These are phyloP conservation scores for Suillus subalutaceus DNA, from an alignment of 768 basidiomycete genomes.

Conservation along the genomic window DNA sequence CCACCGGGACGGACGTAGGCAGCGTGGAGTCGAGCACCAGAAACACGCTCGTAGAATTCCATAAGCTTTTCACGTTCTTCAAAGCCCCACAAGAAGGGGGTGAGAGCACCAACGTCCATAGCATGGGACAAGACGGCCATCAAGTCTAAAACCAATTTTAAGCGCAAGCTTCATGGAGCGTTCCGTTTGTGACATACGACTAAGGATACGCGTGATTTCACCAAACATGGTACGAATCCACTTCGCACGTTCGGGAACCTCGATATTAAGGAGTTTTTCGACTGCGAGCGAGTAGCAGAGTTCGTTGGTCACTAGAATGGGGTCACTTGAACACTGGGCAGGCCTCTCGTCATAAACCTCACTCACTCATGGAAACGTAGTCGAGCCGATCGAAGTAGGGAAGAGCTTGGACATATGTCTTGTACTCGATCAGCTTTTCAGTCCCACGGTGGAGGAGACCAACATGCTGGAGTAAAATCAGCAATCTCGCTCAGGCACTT, in stretches of 20 bases:
- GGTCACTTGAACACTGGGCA: constrained; percentile 5
- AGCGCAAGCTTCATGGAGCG: background rate
- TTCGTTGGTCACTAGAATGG: constrained; percentile 92
- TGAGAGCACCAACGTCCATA: constrained; percentile 97
- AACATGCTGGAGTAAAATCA: constrained; percentile 64
- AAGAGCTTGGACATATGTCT: constrained; percentile 95
- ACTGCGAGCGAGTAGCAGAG: constrained; percentile 96
- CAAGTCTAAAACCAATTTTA: constrained; percentile 55
- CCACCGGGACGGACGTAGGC: constrained; percentile 99
- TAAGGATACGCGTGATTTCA: constrained; percentile 94
- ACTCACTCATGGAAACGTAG: constrained; percentile 98
- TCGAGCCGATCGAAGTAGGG: constrained; percentile 99
- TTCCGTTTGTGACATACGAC: constrained; percentile 59
- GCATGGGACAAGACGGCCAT: constrained; percentile 97
- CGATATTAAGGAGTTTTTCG: constrained; percentile 96
- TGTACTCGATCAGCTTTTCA: constrained; percentile 98
- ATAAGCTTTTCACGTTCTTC: constrained; percentile 99
- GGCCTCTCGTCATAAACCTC: constrained; percentile 10
- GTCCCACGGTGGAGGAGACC: constrained; percentile 97
- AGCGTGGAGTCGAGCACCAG: constrained; percentile 94
- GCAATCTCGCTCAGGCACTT: background rate
- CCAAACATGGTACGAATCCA: constrained; percentile 98
- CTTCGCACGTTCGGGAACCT: constrained; percentile 95
- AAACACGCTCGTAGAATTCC: constrained; percentile 99
- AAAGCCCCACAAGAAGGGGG: constrained; percentile 99